Percentiles rank a stretch among this genome's conserved stretches.
Evolutionary conservation across 306 rosid genomes (phyloP).

Genomic region (Sesbania bispinosa): DNA sequence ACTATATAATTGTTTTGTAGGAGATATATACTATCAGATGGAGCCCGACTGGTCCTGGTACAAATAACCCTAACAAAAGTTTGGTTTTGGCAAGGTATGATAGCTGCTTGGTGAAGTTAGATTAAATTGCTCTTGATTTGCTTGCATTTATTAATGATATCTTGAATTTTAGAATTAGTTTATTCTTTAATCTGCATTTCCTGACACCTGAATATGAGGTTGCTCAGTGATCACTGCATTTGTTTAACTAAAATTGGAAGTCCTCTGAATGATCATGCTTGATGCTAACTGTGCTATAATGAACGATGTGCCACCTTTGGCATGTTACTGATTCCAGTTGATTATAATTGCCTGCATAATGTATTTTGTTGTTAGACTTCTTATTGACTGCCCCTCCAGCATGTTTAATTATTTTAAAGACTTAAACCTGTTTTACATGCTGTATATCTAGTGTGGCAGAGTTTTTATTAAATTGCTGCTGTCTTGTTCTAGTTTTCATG

Average conservation of each 20-base stretch:
- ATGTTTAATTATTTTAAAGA: background rate
- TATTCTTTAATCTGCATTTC: background rate
- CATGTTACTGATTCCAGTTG: background rate
- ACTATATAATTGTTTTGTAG: conserved; percentile 40
- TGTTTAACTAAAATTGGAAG: background rate
- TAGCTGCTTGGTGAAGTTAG: background rate
- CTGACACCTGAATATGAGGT: background rate
- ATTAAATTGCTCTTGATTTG: background rate
- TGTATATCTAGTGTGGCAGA: background rate
- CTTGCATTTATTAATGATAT: background rate
- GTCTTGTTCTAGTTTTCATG: background rate
- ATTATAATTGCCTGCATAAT: background rate
- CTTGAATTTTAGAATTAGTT: background rate
- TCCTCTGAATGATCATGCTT: background rate
- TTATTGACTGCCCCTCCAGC: background rate
- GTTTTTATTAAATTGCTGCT: background rate
- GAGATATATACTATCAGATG: conserved; percentile 93
- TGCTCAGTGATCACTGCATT: background rate
- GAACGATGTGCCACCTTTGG: background rate
- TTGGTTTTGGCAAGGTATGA: conserved; percentile 88
- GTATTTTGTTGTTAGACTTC: background rate
- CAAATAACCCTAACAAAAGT: conserved; percentile 73
- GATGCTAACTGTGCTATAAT: background rate
- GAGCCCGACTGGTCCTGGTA: conserved; percentile 92
- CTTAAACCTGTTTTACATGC: background rate